Base-by-base conservation (phyloP, 306 rosid species). In the Ochetophila trinervis region DNA sequence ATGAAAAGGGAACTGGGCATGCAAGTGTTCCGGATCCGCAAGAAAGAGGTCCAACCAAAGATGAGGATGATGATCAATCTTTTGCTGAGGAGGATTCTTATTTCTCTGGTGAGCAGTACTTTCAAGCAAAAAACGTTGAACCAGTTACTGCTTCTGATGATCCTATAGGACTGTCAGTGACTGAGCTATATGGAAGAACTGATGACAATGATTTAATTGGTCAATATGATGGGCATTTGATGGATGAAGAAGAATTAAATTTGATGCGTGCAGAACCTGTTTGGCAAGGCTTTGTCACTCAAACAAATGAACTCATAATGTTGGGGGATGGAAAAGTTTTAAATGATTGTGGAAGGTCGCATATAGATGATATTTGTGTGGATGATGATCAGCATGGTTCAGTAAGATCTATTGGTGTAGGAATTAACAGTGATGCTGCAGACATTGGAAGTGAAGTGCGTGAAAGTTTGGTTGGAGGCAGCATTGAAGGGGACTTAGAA, bases 361-460 rank as follows among this genome's bases (percentile, higher is more conserved):
- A 69, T 35, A 69, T 79, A 30, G 95, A 83, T 63, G 97, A 90
- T 60, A 78, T 81, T 71, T 79, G 82, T 70, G 62, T 84, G 76
- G 97, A 94, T 72, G 95, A 94, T 71, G 87, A 88, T 77, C 99
- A 88, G 40, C 97, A 74, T 45, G 87, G 95, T 75, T 88, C 97
- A 12, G 96, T 90, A 63, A 83, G 99, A 83, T 94, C 99, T 69
- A 94, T 94, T 63, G 99, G 99, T 53, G 99, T 94, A 66, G 99
- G 99, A 64, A 87, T 94, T 73, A 86, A 82, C 70, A 88, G 96
- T 68, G 99, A 90, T 77, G 86, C 80, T 74, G 96, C 96, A 53
- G 96, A 94, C 57, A 53, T 94, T 61, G 91, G 97, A 66, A 83
- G 87, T 80, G 97, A 90, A 78, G 97, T 88, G 45, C 94, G 84